Evolutionary conservation across 768 basidiomycete species (phyloP), one percentile per base, ranked within the genome.

Genomic region (Candolleomyces aberdarensis): DNA sequence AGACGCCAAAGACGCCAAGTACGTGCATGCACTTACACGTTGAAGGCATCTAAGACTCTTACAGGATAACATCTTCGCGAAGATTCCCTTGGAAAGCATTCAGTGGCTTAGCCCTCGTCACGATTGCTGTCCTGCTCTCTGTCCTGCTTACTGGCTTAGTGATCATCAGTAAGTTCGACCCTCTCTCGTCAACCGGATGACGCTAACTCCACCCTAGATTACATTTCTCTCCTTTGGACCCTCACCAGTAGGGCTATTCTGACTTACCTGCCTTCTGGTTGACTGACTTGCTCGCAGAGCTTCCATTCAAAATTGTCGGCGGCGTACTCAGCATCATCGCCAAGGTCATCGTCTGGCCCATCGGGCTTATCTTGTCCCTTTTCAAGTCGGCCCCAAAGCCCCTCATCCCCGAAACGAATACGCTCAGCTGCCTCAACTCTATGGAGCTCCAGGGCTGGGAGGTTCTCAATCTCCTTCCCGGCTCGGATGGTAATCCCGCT

Each of bases 401-500:
- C 51, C 15, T 32, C 51, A 26, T 26, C 15, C 19, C 31, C 15
- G 15, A 19, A 7, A 19, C 51, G 51, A 52, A 7, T 17, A 26
- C 26, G 51, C 51, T 52, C 31, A 32, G 13, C 17, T 52, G 51
- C 26, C 11, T 17, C 51, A 52, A 52, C 51, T 6, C 51, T 11
- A 52, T 52, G 51, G 51, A 52, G 51, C 26, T 52, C 19, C 51
- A 52, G 26, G 51, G 51, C 20, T 52, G 51, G 51, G 51, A 52
- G 31, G 51, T 52, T 9, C 51, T 52, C 26, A 52, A 4, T 31
- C 51, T 52, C 26, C 20, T 52, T 31, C 51, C 51, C 7, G 51
- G 51, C 17, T 52, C 51, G 15, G 50, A 52, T 17, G 51, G 51
- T 52, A 52, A 52, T n/a, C 51, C 51, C 1, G 51, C 5, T 32